Conservation (phyloP, 2,329 filamentous ascomycete species). For the Sclerotinia minor region DNA sequence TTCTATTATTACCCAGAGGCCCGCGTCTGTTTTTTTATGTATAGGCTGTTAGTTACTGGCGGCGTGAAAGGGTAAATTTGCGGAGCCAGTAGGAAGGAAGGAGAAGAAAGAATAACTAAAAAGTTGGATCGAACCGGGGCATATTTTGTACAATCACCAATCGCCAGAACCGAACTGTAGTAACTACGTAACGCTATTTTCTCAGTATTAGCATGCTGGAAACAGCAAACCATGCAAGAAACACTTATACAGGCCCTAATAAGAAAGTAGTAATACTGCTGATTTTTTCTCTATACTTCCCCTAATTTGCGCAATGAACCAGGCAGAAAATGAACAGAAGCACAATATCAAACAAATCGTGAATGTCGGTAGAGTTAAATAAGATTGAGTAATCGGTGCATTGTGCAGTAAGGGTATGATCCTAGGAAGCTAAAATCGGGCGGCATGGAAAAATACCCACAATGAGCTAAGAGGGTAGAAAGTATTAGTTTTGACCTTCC, state of each 20-base stretch:
- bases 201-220: neutral
- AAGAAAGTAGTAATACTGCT: slow-evolving; percentile 9
- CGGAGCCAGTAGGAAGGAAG: neutral
- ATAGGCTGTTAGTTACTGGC: neutral
- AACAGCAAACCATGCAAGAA: neutral
- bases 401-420: neutral
- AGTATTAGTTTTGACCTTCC: neutral
- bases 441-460: neutral
- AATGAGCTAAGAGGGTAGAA: neutral
- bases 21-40: slow-evolving; percentile 11
- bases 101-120: neutral
- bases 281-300: slow-evolving; percentile 6
- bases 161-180: neutral
- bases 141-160: neutral
- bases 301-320: slow-evolving; percentile 16
- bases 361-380: slow-evolving; percentile 17
- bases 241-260: slow-evolving; percentile 3
- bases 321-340: slow-evolving; percentile 16
- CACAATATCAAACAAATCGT: slow-evolving; percentile 9
- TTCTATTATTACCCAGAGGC: slow-evolving; percentile 8
- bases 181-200: slow-evolving; percentile 12
- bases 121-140: slow-evolving; percentile 12
- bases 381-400: slow-evolving; percentile 5
- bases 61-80: neutral
- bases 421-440: slow-evolving; percentile 12